phyloP scores from a whole-genome alignment of 2,329 filamentous ascomycete genomes.

The Curvularia sp. region DNA sequence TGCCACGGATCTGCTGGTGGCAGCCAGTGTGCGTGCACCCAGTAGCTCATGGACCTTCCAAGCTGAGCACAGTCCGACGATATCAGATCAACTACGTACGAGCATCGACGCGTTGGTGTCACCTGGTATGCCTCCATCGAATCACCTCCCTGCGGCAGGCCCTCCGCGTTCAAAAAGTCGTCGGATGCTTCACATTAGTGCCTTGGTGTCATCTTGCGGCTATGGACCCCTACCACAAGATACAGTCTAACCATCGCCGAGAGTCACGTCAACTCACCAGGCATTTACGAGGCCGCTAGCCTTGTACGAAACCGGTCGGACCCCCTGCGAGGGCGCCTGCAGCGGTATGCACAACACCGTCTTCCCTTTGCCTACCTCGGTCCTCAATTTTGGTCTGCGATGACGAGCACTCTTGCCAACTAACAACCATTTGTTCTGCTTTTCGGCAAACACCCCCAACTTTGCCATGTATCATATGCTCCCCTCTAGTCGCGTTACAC shows the following conservation, averaged over 20 bases:
- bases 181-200: not conserved
- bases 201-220: conserved; percentile 1
- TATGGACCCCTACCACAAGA: conserved; percentile 1
- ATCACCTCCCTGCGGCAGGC: not conserved
- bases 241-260: conserved; percentile 1
- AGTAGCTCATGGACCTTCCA: not conserved
- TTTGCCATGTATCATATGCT: not conserved
- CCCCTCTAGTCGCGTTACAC: conserved; percentile 8
- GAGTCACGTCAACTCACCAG: conserved; percentile 4
- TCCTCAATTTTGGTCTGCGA: not conserved
- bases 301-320: not conserved
- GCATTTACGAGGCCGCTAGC: not conserved
- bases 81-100: not conserved
- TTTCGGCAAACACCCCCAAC: not conserved
- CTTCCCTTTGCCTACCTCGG: not conserved
- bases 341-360: not conserved
- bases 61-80: not conserved
- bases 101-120: not conserved
- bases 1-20: conserved; percentile 5
- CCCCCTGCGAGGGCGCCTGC: not conserved
- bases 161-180: not conserved
- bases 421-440: not conserved
- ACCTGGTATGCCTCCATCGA: not conserved
- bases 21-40: not conserved
- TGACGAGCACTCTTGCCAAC: not conserved